Conservation (phyloP, 1,284 basidiomycete genomes). For the Cutaneotrichosporon sp. region DNA sequence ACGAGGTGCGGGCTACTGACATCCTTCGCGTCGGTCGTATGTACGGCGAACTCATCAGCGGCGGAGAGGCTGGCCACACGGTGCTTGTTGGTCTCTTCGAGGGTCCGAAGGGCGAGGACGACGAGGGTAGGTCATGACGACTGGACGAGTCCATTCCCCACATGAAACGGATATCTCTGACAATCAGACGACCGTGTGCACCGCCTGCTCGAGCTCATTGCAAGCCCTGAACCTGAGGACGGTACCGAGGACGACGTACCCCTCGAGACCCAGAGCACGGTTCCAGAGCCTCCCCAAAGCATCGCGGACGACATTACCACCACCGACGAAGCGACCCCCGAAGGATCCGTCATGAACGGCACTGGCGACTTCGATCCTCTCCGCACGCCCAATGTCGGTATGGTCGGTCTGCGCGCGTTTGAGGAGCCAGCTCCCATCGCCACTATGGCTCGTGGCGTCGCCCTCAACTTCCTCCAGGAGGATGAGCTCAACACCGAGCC, state of each 20-base stretch:
- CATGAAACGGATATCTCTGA: too few relatives aligned
- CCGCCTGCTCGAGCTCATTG: constrained; percentile 31
- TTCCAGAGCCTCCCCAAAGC: constrained; percentile 6
- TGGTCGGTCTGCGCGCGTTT: neutral
- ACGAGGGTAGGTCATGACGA: constrained; percentile 37
- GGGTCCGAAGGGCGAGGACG: constrained; percentile 32
- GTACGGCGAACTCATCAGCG: constrained; percentile 35
- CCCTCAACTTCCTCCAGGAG: constrained; percentile 43
- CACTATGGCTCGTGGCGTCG: constrained; percentile 7
- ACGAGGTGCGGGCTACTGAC: constrained; percentile 43
- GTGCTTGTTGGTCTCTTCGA: constrained; percentile 25
- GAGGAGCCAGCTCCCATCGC: constrained; percentile 2
- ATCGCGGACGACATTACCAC: constrained; percentile 1
- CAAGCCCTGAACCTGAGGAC: constrained; percentile 6
- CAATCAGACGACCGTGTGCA: constrained; percentile 41
- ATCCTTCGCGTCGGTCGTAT: constrained; percentile 38
- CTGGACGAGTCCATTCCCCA: neutral
- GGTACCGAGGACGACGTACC: neutral
- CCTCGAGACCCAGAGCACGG: constrained; percentile 1
- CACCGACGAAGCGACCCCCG: neutral
- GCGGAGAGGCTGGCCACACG: constrained; percentile 24
- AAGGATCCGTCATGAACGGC: neutral
- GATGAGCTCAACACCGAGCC: constrained; percentile 32
- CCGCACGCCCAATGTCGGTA: constrained; percentile 7
- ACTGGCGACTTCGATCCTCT: constrained; percentile 5